Conservation (phyloP, 106 monocot genomes). For the Amphibolis antarctica region DNA sequence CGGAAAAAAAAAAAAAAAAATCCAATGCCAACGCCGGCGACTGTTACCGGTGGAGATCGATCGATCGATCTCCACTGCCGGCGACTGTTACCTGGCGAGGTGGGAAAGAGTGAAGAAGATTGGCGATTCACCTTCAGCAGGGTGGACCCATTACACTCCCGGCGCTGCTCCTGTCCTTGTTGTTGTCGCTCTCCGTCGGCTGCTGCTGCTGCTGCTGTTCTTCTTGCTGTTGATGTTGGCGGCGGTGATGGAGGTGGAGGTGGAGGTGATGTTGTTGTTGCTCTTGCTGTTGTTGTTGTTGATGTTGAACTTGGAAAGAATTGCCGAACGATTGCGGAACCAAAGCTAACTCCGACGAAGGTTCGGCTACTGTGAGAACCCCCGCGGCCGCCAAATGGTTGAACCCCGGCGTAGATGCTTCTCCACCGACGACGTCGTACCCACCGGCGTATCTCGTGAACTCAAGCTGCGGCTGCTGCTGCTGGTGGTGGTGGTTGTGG, state of each 20-base stretch:
- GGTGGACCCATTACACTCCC: constrained; percentile 4
- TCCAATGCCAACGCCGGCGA: no score
- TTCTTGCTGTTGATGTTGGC: background rate
- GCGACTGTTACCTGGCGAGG: no score
- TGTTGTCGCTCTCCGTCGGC: background rate
- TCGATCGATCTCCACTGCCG: no score
- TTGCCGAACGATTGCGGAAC: background rate
- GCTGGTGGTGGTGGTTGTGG: background rate
- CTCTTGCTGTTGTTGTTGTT: background rate
- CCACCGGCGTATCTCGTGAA: background rate
- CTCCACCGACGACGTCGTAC: background rate
- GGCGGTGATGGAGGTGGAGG: background rate
- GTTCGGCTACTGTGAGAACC: background rate
- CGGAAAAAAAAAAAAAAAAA: no score
- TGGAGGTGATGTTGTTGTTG: background rate
- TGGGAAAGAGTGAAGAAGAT: background rate
- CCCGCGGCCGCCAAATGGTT: background rate
- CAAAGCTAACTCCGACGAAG: constrained; percentile 1
- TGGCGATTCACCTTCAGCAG: background rate
- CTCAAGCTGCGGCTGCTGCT: background rate
- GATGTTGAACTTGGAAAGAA: background rate
- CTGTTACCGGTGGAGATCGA: no score
- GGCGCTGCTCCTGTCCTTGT: constrained; percentile 3
- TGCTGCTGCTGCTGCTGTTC: background rate
- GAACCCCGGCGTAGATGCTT: background rate